phyloP scores from a whole-genome alignment of 352 stramenopile species.

The Phytophthora rubi region DNA sequence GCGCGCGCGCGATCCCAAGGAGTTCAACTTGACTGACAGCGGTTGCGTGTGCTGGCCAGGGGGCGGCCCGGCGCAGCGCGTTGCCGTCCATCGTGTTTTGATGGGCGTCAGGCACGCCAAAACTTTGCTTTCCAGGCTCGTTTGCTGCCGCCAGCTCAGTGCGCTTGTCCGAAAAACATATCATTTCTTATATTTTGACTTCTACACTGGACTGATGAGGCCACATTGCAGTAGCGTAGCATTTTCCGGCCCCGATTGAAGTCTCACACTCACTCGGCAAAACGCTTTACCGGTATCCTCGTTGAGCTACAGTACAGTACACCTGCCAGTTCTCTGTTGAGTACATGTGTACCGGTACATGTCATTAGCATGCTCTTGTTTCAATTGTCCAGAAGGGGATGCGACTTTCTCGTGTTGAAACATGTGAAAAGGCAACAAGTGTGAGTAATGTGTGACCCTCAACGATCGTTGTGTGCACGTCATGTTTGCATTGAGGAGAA shows the following conservation, averaged over 20 bases:
- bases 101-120: slow-evolving; percentile 6
- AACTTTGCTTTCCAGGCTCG: not conserved
- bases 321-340: too few species aligned
- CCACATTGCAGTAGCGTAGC: not conserved
- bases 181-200: slow-evolving; percentile 3
- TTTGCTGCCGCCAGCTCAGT: not conserved
- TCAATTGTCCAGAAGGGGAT: too few species aligned
- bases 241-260: not conserved
- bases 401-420: slow-evolving; percentile 2
- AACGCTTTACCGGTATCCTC: too few species aligned
- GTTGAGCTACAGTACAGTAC: too few species aligned
- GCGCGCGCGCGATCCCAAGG: not conserved
- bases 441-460: slow-evolving; percentile 8
- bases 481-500: slow-evolving; percentile 1
- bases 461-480: slow-evolving; percentile 3
- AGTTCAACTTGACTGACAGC: slow-evolving; percentile 19
- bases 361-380: too few species aligned
- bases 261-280: not conserved
- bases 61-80: slow-evolving; percentile 10
- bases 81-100: slow-evolving; percentile 8
- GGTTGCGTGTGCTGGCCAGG: not conserved
- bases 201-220: not conserved
- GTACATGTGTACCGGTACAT: too few species aligned
- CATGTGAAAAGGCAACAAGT: not conserved
- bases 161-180: not conserved